Conservation (phyloP, 1,284 basidiomycete species). For the Ustilago shanxiensis region DNA sequence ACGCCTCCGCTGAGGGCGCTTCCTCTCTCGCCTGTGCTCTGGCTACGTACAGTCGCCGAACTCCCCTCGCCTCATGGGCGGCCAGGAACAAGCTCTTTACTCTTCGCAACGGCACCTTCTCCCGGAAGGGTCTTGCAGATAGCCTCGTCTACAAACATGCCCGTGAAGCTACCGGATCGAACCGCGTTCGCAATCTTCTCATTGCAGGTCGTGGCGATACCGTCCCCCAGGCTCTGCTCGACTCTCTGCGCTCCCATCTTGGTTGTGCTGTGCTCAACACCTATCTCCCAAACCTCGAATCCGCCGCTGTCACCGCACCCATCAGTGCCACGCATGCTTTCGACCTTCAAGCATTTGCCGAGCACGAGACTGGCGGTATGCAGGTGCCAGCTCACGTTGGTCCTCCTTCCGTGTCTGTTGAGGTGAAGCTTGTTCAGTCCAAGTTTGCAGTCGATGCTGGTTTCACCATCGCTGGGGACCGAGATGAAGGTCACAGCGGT, state of each 20-base stretch:
- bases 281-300: conserved; percentile 45
- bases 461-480: conserved; percentile 39
- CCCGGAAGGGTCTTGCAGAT: conserved; percentile 46
- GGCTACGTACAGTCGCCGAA: conserved; percentile 28
- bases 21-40: conserved; percentile 53
- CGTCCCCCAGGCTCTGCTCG: conserved; percentile 59
- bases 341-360: conserved; percentile 67
- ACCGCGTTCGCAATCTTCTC: conserved; percentile 35
- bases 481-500: conserved; percentile 23
- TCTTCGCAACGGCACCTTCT: conserved; percentile 59
- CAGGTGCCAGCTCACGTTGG: conserved; percentile 61
- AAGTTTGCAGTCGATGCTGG: conserved; percentile 27
- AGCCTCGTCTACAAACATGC: conserved; percentile 34
- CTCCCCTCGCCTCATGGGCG: conserved; percentile 32
- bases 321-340: conserved; percentile 59
- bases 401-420: conserved; percentile 62
- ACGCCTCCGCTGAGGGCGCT: conserved; percentile 49
- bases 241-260: conserved; percentile 61
- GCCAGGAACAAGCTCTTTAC: conserved; percentile 52
- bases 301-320: conserved; percentile 46
- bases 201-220: conserved; percentile 45
- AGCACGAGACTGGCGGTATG: conserved; percentile 46
- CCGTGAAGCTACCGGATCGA: conserved; percentile 37
- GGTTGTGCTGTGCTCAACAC: conserved; percentile 64
- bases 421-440: conserved; percentile 65